phyloP scores from a whole-genome alignment of 2,329 filamentous ascomycete genomes.

The Aspergillus sp. region DNA sequence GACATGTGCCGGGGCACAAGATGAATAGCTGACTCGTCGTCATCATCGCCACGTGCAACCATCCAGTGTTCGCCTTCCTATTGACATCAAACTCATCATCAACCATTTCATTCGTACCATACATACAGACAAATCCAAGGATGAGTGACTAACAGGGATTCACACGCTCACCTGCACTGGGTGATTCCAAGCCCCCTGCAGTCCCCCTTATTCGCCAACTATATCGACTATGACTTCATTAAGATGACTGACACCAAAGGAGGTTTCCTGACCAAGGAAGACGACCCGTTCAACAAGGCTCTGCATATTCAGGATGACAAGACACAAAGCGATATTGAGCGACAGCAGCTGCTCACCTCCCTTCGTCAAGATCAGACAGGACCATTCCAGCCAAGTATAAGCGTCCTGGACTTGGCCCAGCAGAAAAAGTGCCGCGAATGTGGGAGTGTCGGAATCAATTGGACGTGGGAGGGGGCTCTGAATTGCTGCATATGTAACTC shows the following conservation, averaged over 20 bases:
- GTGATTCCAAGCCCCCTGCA: conserved; percentile 59
- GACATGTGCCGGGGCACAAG: too few species aligned
- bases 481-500: conserved; percentile 69
- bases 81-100: too few species aligned
- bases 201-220: conserved; percentile 74
- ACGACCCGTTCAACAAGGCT: conserved; percentile 86
- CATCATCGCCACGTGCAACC: too few species aligned
- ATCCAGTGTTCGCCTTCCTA: too few species aligned
- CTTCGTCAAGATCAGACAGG: conserved; percentile 73
- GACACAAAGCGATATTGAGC: conserved; percentile 89
- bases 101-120: too few species aligned
- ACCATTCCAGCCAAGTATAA: conserved; percentile 86
- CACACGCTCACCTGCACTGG: too few species aligned
- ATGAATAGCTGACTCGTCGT: too few species aligned
- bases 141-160: too few species aligned
- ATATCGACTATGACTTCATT: conserved; percentile 96
- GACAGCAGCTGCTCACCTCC: conserved; percentile 70
- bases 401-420: conserved; percentile 61
- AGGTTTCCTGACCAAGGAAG: conserved; percentile 84
- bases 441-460: conserved; percentile 82
- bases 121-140: too few species aligned
- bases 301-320: conserved; percentile 58
- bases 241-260: conserved; percentile 98
- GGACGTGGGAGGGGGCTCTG: conserved; percentile 88
- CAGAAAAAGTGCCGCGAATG: conserved; percentile 83